These are phyloP conservation scores for Mycena galopus DNA, from an alignment of 768 basidiomycete genomes.

Conservation along the genomic window DNA sequence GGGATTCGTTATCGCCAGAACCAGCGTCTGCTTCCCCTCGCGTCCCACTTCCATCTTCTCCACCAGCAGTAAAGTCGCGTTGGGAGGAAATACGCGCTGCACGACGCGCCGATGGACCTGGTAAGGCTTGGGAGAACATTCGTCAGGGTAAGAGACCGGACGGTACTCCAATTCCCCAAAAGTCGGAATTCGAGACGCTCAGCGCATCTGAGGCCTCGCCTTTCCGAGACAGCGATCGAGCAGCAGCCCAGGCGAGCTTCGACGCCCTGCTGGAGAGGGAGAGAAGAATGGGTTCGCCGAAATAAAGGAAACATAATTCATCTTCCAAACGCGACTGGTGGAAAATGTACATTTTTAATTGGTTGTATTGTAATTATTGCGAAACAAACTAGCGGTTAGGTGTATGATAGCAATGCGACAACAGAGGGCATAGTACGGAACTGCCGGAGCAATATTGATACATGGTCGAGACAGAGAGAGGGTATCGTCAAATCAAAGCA, in stretches of 20 bases:
- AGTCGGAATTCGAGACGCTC: not conserved
- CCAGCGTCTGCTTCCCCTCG: not conserved
- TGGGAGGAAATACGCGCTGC: constrained; percentile 36
- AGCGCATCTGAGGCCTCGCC: constrained; percentile 1
- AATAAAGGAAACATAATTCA: not conserved
- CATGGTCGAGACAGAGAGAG: not conserved
- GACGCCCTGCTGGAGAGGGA: constrained; percentile 35
- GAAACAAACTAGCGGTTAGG: constrained; percentile 14
- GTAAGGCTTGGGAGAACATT: constrained; percentile 35
- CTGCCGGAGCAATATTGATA: constrained; percentile 18
- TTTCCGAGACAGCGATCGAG: constrained; percentile 29
- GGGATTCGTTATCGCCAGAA: not conserved
- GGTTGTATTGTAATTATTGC: constrained; percentile 17
- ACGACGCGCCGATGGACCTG: constrained; percentile 19
- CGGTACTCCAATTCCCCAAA: constrained; percentile 17
- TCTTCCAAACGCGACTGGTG: not conserved
- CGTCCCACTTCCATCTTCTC: not conserved
- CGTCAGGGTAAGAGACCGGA: constrained; percentile 30
- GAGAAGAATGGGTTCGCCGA: constrained; percentile 19
- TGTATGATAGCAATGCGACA: constrained; percentile 32
- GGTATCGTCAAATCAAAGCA: constrained; percentile 10
- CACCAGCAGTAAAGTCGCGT: constrained; percentile 15
- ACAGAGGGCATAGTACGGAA: not conserved
- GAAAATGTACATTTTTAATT: constrained; percentile 17
- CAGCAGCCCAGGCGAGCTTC: constrained; percentile 30